These are phyloP conservation scores for Psidium friedrichsthalianum DNA, from an alignment of 345 rosid species.

Conservation along the genomic window DNA sequence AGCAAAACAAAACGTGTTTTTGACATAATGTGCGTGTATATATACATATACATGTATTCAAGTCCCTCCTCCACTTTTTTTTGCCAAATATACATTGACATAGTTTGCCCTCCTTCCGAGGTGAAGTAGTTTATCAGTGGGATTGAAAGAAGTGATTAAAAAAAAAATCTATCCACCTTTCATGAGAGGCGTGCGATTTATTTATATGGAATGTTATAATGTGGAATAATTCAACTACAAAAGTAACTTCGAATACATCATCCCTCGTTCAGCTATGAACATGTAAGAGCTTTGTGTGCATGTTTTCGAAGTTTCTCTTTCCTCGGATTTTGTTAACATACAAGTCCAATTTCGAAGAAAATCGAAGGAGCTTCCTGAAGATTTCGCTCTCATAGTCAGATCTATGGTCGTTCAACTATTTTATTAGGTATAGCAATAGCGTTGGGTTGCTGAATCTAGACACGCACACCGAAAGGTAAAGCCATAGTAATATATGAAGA, in stretches of 20 bases:
- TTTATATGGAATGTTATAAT: not conserved
- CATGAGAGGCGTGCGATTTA: not conserved
- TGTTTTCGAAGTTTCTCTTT: too few species aligned
- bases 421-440: too few species aligned
- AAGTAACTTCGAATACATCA: not conserved
- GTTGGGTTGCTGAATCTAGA: too few species aligned
- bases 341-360: too few species aligned
- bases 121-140: not conserved
- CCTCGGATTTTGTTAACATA: too few species aligned
- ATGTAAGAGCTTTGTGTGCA: too few species aligned
- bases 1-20: not conserved
- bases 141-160: not conserved
- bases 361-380: too few species aligned
- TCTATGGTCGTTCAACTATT: too few species aligned
- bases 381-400: too few species aligned
- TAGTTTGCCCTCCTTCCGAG: not conserved
- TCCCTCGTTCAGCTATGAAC: not conserved
- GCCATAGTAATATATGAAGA: too few species aligned
- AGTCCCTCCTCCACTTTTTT: not conserved
- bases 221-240: not conserved
- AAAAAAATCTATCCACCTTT: not conserved
- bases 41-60: not conserved
- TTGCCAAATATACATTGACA: not conserved
- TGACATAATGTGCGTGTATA: not conserved
- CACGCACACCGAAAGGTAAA: too few species aligned